phyloP scores from a whole-genome alignment of 176 grass and related monocot species.

The Oryza glumipatula region DNA sequence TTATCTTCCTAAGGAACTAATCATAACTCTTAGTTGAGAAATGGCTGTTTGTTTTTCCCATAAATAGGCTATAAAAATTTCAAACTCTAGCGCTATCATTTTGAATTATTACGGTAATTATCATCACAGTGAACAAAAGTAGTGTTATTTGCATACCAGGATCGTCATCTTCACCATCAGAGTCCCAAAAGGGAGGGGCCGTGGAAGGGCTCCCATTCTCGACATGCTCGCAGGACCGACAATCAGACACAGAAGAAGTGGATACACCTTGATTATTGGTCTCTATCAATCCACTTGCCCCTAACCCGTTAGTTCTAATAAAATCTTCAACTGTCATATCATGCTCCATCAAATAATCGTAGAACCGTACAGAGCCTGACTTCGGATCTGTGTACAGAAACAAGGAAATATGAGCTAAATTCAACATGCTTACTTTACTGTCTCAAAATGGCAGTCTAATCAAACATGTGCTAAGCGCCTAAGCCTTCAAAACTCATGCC shows the following conservation, averaged over 20 bases:
- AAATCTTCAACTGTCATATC: slow-evolving; percentile 51
- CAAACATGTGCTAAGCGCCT: slow-evolving; percentile 3
- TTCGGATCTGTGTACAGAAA: slow-evolving; percentile 44
- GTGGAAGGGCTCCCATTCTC: slow-evolving; percentile 80
- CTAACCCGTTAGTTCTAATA: slow-evolving; percentile 40
- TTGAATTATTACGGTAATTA: slow-evolving; percentile 14
- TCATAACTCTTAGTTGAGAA: slow-evolving; percentile 15
- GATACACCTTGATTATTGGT: slow-evolving; percentile 37
- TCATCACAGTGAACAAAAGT: not conserved
- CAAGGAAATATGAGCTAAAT: slow-evolving; percentile 11
- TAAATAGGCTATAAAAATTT: not conserved
- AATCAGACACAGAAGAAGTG: slow-evolving; percentile 53
- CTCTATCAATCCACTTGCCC: not conserved
- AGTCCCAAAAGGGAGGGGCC: slow-evolving; percentile 76
- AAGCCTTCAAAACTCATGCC: not conserved
- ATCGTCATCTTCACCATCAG: slow-evolving; percentile 65
- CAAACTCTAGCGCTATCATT: not conserved
- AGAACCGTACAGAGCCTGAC: not conserved
- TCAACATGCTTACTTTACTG: not conserved
- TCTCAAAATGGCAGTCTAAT: slow-evolving; percentile 19
- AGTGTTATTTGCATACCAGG: slow-evolving; percentile 36
- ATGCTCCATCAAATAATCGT: slow-evolving; percentile 54
- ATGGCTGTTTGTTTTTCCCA: not conserved
- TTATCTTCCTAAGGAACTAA: not conserved
- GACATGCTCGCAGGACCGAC: slow-evolving; percentile 61